A percentile compares a stretch with the other conserved stretches of the same genome.
Evolutionary conservation across 805 yeast species (phyloP).

Genomic region (Kregervanrija pseudodelftensis): DNA sequence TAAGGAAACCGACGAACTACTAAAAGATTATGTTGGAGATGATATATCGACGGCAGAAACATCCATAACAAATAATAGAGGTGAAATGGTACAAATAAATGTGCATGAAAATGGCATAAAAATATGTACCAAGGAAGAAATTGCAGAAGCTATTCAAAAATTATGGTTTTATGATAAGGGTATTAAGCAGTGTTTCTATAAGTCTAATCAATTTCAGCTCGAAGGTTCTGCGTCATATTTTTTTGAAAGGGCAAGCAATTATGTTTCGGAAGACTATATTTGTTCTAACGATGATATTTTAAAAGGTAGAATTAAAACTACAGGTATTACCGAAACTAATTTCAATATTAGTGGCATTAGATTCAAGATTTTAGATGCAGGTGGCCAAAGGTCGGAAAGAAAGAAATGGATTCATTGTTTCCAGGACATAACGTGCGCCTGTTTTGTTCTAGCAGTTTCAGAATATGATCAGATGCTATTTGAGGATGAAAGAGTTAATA

Average conservation of each 20-base stretch:
- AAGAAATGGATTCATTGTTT: slow-evolving; percentile 94
- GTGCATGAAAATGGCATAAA: not conserved
- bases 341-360: slow-evolving; percentile 59
- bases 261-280: slow-evolving; percentile 55
- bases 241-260: slow-evolving; percentile 62
- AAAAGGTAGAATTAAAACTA: slow-evolving; percentile 87
- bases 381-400: slow-evolving; percentile 90
- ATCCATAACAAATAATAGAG: not conserved
- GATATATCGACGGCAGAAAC: slow-evolving; percentile 5
- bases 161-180: slow-evolving; percentile 73
- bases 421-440: slow-evolving; percentile 79
- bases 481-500: slow-evolving; percentile 82
- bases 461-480: slow-evolving; percentile 90
- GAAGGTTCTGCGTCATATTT: slow-evolving; percentile 80
- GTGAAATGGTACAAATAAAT: not conserved
- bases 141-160: slow-evolving; percentile 62
- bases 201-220: slow-evolving; percentile 73
- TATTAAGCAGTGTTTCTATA: slow-evolving; percentile 46
- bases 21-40: slow-evolving; percentile 14
- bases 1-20: slow-evolving; percentile 9
- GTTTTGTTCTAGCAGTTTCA: slow-evolving; percentile 82
- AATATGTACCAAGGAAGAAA: slow-evolving; percentile 33
- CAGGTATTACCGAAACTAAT: slow-evolving; percentile 86
- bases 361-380: slow-evolving; percentile 86
- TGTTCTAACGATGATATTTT: slow-evolving; percentile 81